phyloP scores from a whole-genome alignment of 306 rosid species.

The Sicyos baderoa region DNA sequence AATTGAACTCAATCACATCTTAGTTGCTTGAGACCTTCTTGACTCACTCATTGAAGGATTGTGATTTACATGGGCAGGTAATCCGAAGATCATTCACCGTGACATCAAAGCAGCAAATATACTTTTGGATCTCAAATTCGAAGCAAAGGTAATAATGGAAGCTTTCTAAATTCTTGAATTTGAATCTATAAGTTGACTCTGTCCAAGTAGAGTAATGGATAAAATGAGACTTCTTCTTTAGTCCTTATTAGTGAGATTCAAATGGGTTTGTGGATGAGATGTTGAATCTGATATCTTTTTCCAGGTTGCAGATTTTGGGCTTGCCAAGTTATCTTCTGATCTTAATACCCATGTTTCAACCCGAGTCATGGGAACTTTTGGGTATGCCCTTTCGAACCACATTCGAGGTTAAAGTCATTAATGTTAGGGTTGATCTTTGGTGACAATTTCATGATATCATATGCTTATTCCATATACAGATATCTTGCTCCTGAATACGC shows the following conservation, averaged over 20 bases:
- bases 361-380: conserved; percentile 97
- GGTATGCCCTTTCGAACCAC: conserved; percentile 34
- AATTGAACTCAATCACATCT: no score
- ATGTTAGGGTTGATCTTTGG: conserved; percentile 1
- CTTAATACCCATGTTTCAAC: conserved; percentile 88
- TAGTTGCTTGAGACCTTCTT: no score
- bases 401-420: background rate
- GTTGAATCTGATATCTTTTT: conserved; percentile 4
- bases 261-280: background rate
- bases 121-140: conserved; percentile 84
- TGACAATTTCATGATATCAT: background rate
- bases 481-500: conserved; percentile 99
- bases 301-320: conserved; percentile 98
- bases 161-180: conserved; percentile 13
- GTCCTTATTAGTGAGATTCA: background rate
- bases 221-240: background rate
- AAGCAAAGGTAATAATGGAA: conserved; percentile 55
- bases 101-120: conserved; percentile 88
- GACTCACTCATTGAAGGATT: background rate
- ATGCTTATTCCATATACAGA: conserved; percentile 29
- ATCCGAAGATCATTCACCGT: conserved; percentile 95
- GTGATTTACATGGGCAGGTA: conserved; percentile 46
- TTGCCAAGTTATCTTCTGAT: conserved; percentile 78
- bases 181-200: background rate
- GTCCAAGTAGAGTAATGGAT: background rate